Base-by-base conservation (phyloP, 2,329 filamentous ascomycete species). In the Xylariales sp. region DNA sequence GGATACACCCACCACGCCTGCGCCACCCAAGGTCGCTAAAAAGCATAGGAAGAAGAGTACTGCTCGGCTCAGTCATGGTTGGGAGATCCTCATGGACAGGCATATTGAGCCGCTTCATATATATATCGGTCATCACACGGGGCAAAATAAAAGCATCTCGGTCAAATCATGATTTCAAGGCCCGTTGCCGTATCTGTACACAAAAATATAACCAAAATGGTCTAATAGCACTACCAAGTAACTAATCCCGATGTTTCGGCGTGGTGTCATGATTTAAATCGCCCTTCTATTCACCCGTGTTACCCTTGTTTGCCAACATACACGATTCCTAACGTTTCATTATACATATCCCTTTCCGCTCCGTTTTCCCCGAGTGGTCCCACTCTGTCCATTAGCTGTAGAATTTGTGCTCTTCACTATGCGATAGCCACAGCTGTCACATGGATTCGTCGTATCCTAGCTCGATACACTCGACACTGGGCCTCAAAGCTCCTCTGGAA, bases 181-280 rank as follows among this genome's bases (percentile, higher is more conserved):
- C 14, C 16, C 11, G n/a, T 18, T 34, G 24, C 24, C 21, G 32
- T 20, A 34, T 34, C 21, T 34, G 18, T 20, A 16, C 21, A 34
- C 32, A 34, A 34, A 12, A 34, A 12, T 34, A 34, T 34, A 10
- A 34, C n/a, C 18, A n/a, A 34, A n/a, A 16, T 12, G 29, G 15
- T 18, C n/a, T 12, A 34, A 34, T 14, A 8, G 12, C 12, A 5
- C 8, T 8, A 12, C 12, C 6, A 34, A 19, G n/a, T 27, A 27
- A n/a, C 11, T n/a, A 14, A 34, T 10, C 18, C 18, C 32, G 32
- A 14, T 18, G 10, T 20, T 9, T 18, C n/a, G 15, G 9, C 12
- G 12, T 34, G 16, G 16, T 34, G 21, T 34, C 14, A 19, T 34
- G n/a, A n/a, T 27, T n/a, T 27, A 27, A 27, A 8, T 8, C 7